A percentile compares a stretch with the other conserved stretches of the same genome.
Conservation (phyloP, 2,329 filamentous ascomycete species). For the Sclerotinia subarctica region DNA sequence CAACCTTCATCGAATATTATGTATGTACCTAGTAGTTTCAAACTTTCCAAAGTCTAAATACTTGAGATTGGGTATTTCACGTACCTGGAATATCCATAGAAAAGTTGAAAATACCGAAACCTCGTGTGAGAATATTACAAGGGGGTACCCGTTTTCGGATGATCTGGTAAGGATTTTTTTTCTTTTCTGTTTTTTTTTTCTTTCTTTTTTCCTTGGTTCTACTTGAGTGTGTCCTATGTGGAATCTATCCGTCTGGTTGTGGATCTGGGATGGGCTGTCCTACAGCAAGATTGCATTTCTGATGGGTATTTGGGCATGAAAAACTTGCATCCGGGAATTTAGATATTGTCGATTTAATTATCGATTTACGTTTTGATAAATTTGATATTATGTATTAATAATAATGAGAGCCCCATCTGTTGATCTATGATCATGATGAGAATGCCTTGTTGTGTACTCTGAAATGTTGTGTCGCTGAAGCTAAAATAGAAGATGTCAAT, state of each 20-base stretch:
- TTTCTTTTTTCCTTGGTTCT: neutral
- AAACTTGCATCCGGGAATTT: conserved; percentile 9
- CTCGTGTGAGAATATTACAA: neutral
- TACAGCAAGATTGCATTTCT: neutral
- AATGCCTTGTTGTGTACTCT: neutral
- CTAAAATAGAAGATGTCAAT: neutral
- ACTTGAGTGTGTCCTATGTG: neutral
- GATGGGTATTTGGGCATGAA: conserved; percentile 6
- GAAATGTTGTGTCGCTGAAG: neutral
- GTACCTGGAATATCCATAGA: conserved; percentile 3
- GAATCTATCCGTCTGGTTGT: neutral
- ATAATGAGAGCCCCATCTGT: neutral
- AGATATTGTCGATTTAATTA: neutral
- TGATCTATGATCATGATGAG: neutral
- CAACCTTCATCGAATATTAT: neutral
- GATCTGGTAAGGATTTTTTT: neutral
- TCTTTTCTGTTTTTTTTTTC: neutral
- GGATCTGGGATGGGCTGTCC: neutral
- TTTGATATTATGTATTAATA: neutral
- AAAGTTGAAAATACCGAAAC: neutral
- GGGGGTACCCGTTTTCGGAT: neutral
- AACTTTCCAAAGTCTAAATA: neutral
- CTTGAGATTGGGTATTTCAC: neutral
- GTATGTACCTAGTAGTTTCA: neutral
- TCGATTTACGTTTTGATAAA: neutral